A percentile compares a stretch with the other conserved stretches of the same genome.
Evolutionary conservation across 768 basidiomycete species (phyloP).

Genomic region (Tephrocybe rancida): DNA sequence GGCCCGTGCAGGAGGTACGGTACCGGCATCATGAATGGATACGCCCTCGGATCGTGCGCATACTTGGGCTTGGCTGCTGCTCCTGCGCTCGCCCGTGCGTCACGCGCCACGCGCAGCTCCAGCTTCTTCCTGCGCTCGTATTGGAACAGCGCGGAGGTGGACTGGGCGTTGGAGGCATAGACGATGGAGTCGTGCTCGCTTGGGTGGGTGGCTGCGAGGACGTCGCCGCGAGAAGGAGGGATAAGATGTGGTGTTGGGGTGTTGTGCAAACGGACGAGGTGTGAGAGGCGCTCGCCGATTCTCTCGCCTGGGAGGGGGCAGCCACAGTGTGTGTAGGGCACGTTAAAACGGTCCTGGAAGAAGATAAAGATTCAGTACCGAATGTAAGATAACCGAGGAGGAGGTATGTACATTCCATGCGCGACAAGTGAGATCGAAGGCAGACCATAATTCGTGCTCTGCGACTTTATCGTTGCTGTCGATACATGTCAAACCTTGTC

Average conservation of each 20-base stretch:
- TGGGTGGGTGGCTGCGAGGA: constrained; percentile 52
- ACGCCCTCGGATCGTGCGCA: not conserved
- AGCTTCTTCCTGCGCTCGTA: not conserved
- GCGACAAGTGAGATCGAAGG: not conserved
- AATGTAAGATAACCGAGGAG: no score
- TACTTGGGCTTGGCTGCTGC: not conserved
- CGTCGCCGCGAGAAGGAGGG: constrained; percentile 28
- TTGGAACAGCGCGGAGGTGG: constrained; percentile 14
- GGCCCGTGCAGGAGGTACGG: not conserved
- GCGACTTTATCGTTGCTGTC: not conserved
- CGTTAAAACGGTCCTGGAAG: not conserved
- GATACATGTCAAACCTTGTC: no score
- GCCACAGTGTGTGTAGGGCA: constrained; percentile 53
- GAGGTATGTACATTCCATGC: not conserved
- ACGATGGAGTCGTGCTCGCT: constrained; percentile 37
- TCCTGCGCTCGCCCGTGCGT: not conserved
- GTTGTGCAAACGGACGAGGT: constrained; percentile 19
- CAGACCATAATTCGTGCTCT: not conserved
- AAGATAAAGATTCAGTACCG: not conserved
- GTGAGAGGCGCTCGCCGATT: constrained; percentile 39
- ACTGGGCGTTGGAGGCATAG: constrained; percentile 32
- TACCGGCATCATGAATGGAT: not conserved
- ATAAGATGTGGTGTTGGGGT: constrained; percentile 30
- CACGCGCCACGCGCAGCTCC: not conserved
- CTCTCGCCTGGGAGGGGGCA: constrained; percentile 48